A percentile compares a stretch with the other conserved stretches of the same genome.
These are phyloP conservation scores for Boletellus sp. DNA, from an alignment of 768 basidiomycete species.

Conservation along the genomic window DNA sequence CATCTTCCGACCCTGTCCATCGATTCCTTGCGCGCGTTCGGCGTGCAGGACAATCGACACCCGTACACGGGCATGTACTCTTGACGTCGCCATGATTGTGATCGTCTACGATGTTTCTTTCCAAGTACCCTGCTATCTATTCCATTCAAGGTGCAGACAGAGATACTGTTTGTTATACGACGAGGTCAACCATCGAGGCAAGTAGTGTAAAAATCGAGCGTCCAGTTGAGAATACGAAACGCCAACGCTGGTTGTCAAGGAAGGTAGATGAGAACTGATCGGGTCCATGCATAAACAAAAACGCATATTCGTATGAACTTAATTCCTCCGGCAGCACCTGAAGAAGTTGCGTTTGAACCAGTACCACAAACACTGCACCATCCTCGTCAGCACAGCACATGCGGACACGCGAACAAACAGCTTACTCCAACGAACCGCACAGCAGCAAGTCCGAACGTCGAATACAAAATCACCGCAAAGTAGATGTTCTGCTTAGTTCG, in stretches of 20 bases:
- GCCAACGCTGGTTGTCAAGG: conserved; percentile 22
- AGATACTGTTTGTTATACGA: conserved; percentile 16
- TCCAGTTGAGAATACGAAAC: conserved; percentile 17
- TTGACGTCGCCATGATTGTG: conserved; percentile 24
- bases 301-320: conserved; percentile 22
- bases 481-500: conserved; percentile 55
- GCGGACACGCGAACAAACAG: conserved; percentile 14
- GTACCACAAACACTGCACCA: conserved; percentile 69
- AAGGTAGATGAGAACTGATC: conserved; percentile 31
- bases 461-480: conserved; percentile 75
- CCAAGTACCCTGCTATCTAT: conserved; percentile 26
- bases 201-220: conserved; percentile 25
- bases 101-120: conserved; percentile 15
- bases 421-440: conserved; percentile 76
- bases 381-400: conserved; percentile 1
- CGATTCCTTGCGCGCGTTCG: conserved; percentile 12
- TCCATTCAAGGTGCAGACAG: conserved; percentile 20
- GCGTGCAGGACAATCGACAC: conserved; percentile 19
- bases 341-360: conserved; percentile 82
- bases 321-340: conserved; percentile 76
- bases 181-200: conserved; percentile 14
- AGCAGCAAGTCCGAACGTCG: conserved; percentile 68
- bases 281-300: conserved; percentile 24
- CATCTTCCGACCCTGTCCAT: conserved; percentile 20
- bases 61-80: conserved; percentile 60